These are phyloP conservation scores for Filosporella fistucella DNA, from an alignment of 495 filamentous ascomycete genomes.

Conservation along the genomic window DNA sequence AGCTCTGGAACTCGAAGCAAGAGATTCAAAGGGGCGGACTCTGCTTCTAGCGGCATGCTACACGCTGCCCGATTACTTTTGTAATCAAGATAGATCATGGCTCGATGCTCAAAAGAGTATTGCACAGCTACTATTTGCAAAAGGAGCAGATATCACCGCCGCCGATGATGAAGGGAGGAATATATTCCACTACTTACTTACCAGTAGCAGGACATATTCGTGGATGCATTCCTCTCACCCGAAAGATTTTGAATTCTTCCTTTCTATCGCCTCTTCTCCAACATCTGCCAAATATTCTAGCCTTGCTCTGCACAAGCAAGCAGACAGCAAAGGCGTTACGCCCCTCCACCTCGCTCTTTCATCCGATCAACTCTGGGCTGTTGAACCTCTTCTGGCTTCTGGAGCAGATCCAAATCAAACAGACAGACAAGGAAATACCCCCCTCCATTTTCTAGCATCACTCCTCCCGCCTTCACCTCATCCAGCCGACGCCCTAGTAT, in stretches of 20 bases:
- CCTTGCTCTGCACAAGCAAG: too few species aligned
- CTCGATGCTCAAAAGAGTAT: too few species aligned
- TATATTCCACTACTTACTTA: conserved; percentile 25
- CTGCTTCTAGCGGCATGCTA: conserved; percentile 9
- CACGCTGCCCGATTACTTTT: too few species aligned
- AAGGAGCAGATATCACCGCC: conserved; percentile 18
- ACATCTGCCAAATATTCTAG: conserved; percentile 7
- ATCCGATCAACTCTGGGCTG: conserved; percentile 9
- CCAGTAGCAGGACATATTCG: neutral
- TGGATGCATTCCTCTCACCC: neutral
- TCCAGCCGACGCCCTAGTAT: neutral
- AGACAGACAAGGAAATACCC: conserved; percentile 21
- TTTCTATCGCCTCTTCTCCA: neutral
- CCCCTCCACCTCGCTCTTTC: conserved; percentile 25
- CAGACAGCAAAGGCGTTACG: conserved; percentile 19
- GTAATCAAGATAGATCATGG: too few species aligned
- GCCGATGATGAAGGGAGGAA: conserved; percentile 24
- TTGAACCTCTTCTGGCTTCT: conserved; percentile 16
- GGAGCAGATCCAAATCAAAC: conserved; percentile 18
- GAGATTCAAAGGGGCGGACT: conserved; percentile 3
- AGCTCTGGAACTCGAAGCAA: neutral
- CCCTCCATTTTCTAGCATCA: too few species aligned
- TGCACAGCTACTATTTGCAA: too few species aligned
- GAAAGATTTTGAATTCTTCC: neutral
- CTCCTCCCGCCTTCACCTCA: too few species aligned